Evolutionary conservation across 2,329 filamentous ascomycete species (phyloP).

Genomic region (Lachnellula willkommii): DNA sequence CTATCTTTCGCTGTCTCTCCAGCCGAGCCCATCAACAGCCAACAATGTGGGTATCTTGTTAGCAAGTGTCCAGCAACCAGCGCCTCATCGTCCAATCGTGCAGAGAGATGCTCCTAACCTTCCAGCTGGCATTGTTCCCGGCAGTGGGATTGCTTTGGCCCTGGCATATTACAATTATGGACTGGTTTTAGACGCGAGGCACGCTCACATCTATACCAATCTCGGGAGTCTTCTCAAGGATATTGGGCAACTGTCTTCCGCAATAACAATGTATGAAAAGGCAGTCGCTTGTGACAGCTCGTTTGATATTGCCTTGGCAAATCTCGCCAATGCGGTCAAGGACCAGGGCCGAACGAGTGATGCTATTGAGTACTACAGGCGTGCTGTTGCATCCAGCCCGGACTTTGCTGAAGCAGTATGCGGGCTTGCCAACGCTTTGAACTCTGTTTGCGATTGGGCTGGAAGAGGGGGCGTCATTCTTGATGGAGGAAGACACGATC

Average conservation of each 20-base stretch:
- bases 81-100: constrained; percentile 33
- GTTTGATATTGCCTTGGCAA: constrained; percentile 95
- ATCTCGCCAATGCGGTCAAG: constrained; percentile 95
- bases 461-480: constrained; percentile 80
- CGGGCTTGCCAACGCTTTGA: constrained; percentile 87
- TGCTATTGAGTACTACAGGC: constrained; percentile 85
- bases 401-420: constrained; percentile 97
- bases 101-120: constrained; percentile 31
- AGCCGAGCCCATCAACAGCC: constrained; percentile 93
- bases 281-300: constrained; percentile 88
- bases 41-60: constrained; percentile 97
- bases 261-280: constrained; percentile 95
- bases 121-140: constrained; percentile 65
- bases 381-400: constrained; percentile 85
- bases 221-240: constrained; percentile 93
- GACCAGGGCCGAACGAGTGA: constrained; percentile 90
- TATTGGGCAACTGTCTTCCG: constrained; percentile 84
- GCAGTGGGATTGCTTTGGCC: constrained; percentile 82
- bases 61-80: constrained; percentile 79
- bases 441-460: constrained; percentile 93
- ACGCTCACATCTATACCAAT: constrained; percentile 96
- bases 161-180: constrained; percentile 95
- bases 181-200: constrained; percentile 74
- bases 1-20: constrained; percentile 88
- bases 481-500: constrained; percentile 68